Percentiles rank a stretch among this genome's conserved stretches.
Conservation (phyloP, 2,329 filamentous ascomycete genomes). For the Penicillium brasilianum region DNA sequence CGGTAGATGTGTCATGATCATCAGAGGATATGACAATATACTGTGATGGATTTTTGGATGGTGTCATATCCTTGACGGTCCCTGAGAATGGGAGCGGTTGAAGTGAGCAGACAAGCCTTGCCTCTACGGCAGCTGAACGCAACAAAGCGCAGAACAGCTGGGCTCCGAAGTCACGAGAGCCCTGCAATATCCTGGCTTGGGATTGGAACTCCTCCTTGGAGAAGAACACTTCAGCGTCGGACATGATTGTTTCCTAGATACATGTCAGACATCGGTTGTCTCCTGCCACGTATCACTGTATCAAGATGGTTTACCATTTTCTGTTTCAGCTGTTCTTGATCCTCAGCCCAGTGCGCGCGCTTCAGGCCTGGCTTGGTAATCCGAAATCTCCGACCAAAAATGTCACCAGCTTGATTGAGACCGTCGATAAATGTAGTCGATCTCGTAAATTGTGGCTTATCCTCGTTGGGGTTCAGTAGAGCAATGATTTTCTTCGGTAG, state of each 20-base stretch:
- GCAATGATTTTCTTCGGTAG: conserved; percentile 68
- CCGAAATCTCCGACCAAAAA: conserved; percentile 72
- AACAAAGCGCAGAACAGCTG: conserved; percentile 90
- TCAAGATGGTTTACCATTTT: conserved; percentile 47
- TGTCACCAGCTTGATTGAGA: conserved; percentile 68
- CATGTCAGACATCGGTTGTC: conserved; percentile 19
- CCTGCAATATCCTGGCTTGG: conserved; percentile 71
- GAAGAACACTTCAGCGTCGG: conserved; percentile 69
- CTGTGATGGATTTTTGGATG: conserved; percentile 45
- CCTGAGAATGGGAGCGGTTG: conserved; percentile 76
- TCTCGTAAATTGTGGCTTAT: conserved; percentile 73
- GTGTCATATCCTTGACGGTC: conserved; percentile 49
- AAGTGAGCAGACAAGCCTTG: conserved; percentile 86
- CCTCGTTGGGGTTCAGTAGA: conserved; percentile 70
- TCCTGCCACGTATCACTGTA: conserved; percentile 19
- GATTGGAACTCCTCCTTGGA: conserved; percentile 75
- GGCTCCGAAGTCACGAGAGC: conserved; percentile 86
- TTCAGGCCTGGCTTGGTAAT: conserved; percentile 73
- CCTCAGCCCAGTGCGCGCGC: conserved; percentile 76
- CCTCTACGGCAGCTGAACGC: conserved; percentile 78
- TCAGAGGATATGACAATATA: conserved; percentile 47
- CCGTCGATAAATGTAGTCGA: conserved; percentile 80
- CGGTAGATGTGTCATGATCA: conserved; percentile 38
- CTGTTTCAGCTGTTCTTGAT: conserved; percentile 63
- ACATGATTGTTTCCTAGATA: conserved; percentile 59